A percentile compares a stretch with the other conserved stretches of the same genome.
These are phyloP conservation scores for Trifolium pratense DNA, from an alignment of 306 rosid genomes.

Conservation along the genomic window DNA sequence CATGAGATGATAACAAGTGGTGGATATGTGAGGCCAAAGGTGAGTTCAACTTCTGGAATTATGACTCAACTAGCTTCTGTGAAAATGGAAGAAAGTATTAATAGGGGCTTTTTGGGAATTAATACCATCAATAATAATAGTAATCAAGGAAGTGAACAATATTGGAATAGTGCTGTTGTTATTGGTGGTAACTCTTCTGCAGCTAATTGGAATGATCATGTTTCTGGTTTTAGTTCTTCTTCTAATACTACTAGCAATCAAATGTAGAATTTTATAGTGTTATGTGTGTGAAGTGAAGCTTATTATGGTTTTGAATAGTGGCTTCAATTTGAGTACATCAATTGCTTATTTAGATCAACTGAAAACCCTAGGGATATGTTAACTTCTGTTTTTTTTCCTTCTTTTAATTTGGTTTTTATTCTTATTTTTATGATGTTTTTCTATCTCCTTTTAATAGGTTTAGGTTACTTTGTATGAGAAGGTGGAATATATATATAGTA, in stretches of 20 bases:
- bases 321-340: conserved; percentile 40
- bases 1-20: conserved; percentile 21
- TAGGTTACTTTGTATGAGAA: conserved; percentile 50
- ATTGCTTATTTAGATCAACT: conserved; percentile 30
- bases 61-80: conserved; percentile 54
- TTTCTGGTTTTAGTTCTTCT: conserved; percentile 67
- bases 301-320: conserved; percentile 28
- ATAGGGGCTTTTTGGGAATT: conserved; percentile 52
- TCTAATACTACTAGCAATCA: conserved; percentile 57
- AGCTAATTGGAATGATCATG: conserved; percentile 61
- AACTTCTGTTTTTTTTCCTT: conserved; percentile 3
- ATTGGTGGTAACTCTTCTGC: conserved; percentile 3
- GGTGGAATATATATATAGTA: conserved; percentile 41
- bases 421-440: background rate
- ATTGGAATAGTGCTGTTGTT: conserved; percentile 53
- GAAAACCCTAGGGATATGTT: conserved; percentile 59
- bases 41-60: conserved; percentile 40
- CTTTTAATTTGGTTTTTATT: conserved; percentile 2
- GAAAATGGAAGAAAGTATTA: conserved; percentile 64
- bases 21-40: conserved; percentile 45
- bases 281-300: conserved; percentile 8
- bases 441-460: conserved; percentile 35
- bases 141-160: conserved; percentile 51
- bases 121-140: conserved; percentile 7
- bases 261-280: conserved; percentile 33